Percentiles rank a stretch among this genome's conserved stretches.
Conservation (phyloP, 2,329 filamentous ascomycete species). For the Ceratocystis variospora region DNA sequence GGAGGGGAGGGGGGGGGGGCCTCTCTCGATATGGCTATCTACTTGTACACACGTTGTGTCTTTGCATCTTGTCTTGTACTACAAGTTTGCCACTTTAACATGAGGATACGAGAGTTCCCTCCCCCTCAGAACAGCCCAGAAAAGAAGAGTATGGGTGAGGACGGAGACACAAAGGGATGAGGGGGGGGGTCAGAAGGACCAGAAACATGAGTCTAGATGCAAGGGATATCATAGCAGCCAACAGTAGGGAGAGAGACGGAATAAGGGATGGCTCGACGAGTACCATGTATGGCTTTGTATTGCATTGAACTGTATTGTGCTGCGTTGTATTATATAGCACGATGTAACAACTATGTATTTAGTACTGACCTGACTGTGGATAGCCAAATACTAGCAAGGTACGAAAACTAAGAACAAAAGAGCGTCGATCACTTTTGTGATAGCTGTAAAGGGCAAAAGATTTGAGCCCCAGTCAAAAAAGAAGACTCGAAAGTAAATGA, state of each 20-base stretch:
- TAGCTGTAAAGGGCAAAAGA: conserved; percentile 4
- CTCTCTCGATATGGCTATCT: not conserved
- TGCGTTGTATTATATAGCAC: too few species aligned
- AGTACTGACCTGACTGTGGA: too few species aligned
- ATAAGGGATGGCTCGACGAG: not conserved
- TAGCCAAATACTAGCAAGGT: not conserved
- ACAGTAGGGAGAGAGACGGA: not conserved
- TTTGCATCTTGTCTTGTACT: not conserved
- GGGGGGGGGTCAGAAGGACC: too few species aligned
- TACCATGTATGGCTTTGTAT: too few species aligned
- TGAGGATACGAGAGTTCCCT: not conserved
- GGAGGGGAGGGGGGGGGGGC: not conserved
- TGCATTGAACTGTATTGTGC: too few species aligned
- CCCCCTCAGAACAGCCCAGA: not conserved
- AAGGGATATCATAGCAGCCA: too few species aligned
- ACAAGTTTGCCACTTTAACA: not conserved
- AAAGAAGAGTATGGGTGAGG: not conserved
- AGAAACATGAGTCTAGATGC: too few species aligned
- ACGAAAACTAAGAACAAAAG: not conserved
- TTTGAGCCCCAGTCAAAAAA: not conserved
- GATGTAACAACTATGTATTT: too few species aligned
- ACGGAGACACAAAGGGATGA: too few species aligned
- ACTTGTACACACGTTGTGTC: not conserved
- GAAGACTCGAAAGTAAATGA: not conserved
- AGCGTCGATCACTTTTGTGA: not conserved